Evolutionary conservation across 208 protist species (phyloP).

Genomic region (Trypanosoma lewisi): DNA sequence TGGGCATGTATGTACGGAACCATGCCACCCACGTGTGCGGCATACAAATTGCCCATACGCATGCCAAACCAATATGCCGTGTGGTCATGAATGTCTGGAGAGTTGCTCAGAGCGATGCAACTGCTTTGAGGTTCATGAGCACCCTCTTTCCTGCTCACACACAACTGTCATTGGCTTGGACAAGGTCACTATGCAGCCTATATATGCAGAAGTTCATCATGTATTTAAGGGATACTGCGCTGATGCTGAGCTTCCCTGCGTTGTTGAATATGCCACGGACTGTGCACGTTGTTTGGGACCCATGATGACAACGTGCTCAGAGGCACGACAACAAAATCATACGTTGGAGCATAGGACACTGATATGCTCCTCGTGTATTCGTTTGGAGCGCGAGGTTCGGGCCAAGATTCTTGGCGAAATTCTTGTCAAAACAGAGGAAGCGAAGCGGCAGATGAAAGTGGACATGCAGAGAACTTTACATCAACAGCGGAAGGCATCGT

Average conservation of each 20-base stretch:
- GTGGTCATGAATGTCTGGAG: slow-evolving; percentile 73
- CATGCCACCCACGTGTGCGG: slow-evolving; percentile 55
- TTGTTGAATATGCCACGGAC: slow-evolving; percentile 71
- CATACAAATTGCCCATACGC: slow-evolving; percentile 60
- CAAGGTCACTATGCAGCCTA: slow-evolving; percentile 55
- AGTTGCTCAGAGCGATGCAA: slow-evolving; percentile 64
- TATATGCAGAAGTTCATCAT: slow-evolving; percentile 74
- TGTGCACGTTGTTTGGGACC: slow-evolving; percentile 71
- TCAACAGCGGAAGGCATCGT: slow-evolving; percentile 78
- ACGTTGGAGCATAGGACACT: slow-evolving; percentile 49
- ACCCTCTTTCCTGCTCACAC: slow-evolving; percentile 64
- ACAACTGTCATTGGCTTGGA: slow-evolving; percentile 67
- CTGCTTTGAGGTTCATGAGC: slow-evolving; percentile 76
- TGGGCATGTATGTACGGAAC: slow-evolving; percentile 58
- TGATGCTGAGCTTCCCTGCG: slow-evolving; percentile 64
- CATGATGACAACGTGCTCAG: slow-evolving; percentile 61
- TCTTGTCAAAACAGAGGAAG: slow-evolving; percentile 56
- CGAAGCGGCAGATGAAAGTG: slow-evolving; percentile 63
- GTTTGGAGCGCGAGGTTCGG: slow-evolving; percentile 68
- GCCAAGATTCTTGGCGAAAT: slow-evolving; percentile 65
- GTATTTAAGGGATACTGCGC: slow-evolving; percentile 77
- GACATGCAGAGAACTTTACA: slow-evolving; percentile 69
- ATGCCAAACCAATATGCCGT: slow-evolving; percentile 55
- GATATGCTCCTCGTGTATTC: slow-evolving; percentile 62
- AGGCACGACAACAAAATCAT: slow-evolving; percentile 58